Evolutionary conservation across 495 filamentous ascomycete genomes (phyloP).

Genomic region (Aspergillus campestris): DNA sequence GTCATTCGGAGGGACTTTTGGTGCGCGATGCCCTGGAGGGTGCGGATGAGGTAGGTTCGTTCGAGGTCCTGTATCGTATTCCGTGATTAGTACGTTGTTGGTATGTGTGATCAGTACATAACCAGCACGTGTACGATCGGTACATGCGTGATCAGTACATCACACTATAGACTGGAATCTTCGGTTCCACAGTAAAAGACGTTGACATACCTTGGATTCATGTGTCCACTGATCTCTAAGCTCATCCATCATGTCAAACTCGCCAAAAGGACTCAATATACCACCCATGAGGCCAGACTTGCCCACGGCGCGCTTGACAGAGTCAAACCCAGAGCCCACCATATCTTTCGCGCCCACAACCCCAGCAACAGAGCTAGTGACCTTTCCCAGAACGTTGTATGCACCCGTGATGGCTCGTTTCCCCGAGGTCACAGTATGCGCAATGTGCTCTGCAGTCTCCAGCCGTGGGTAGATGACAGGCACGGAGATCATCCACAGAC

Average conservation of each 20-base stretch:
- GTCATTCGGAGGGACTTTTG: slow-evolving; percentile 94
- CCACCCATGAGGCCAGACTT: slow-evolving; percentile 92
- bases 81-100: slow-evolving; percentile 1
- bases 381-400: slow-evolving; percentile 90
- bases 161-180: too few species aligned
- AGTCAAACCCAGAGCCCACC: slow-evolving; percentile 82
- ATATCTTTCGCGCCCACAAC: slow-evolving; percentile 90
- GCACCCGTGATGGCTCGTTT: slow-evolving; percentile 93
- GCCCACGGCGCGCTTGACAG: slow-evolving; percentile 91
- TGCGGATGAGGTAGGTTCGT: slow-evolving; percentile 91
- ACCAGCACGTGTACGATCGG: too few species aligned
- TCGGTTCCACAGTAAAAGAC: background rate
- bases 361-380: slow-evolving; percentile 86
- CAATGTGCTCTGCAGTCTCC: slow-evolving; percentile 81
- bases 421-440: slow-evolving; percentile 83
- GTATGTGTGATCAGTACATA: background rate
- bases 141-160: too few species aligned
- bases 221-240: slow-evolving; percentile 96
- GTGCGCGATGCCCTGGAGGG: slow-evolving; percentile 86
- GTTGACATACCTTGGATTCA: slow-evolving; percentile 68
- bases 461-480: slow-evolving; percentile 86
- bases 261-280: slow-evolving; percentile 93
- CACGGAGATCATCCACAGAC: slow-evolving; percentile 88
- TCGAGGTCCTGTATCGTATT: slow-evolving; percentile 61
- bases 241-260: slow-evolving; percentile 90